phyloP scores from a whole-genome alignment of 495 filamentous ascomycete species.

The Penicillium cosmopolitanum region DNA sequence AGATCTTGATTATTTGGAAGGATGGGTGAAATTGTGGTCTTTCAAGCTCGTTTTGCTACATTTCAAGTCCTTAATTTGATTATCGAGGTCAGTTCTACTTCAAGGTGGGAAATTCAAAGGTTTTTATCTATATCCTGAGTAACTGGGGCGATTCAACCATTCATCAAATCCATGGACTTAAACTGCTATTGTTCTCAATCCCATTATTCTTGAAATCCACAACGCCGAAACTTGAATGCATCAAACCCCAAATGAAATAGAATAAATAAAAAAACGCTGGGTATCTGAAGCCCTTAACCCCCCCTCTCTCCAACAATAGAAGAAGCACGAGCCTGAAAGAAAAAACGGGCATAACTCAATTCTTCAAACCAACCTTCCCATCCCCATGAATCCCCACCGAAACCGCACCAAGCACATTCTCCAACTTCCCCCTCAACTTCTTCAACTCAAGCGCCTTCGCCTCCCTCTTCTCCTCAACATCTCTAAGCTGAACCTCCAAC shows the following conservation, averaged over 20 bases:
- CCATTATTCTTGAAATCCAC: not conserved
- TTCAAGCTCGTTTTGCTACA: no score
- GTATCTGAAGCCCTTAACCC: not conserved
- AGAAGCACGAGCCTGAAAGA: no score
- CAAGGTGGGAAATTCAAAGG: no score
- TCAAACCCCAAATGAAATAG: not conserved
- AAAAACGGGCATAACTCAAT: not conserved
- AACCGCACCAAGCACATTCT: slow-evolving; percentile 57
- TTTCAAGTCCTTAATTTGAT: no score
- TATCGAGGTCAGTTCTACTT: no score
- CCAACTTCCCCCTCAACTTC: slow-evolving; percentile 65
- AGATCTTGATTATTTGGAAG: no score
- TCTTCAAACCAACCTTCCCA: slow-evolving; percentile 15
- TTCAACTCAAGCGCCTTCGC: slow-evolving; percentile 73
- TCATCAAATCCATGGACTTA: no score
- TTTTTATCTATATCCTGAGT: no score
- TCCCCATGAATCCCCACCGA: slow-evolving; percentile 44
- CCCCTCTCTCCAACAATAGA: no score
- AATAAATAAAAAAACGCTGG: not conserved
- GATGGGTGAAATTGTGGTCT: no score
- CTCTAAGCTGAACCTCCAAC: slow-evolving; percentile 74
- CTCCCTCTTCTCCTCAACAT: slow-evolving; percentile 71
- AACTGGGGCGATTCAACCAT: no score
- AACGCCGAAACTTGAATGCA: not conserved
- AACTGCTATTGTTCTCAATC: not conserved